A percentile compares a stretch with the other conserved stretches of the same genome.
phyloP scores from a whole-genome alignment of 768 basidiomycete species.

The Glaciozyma martinii region DNA sequence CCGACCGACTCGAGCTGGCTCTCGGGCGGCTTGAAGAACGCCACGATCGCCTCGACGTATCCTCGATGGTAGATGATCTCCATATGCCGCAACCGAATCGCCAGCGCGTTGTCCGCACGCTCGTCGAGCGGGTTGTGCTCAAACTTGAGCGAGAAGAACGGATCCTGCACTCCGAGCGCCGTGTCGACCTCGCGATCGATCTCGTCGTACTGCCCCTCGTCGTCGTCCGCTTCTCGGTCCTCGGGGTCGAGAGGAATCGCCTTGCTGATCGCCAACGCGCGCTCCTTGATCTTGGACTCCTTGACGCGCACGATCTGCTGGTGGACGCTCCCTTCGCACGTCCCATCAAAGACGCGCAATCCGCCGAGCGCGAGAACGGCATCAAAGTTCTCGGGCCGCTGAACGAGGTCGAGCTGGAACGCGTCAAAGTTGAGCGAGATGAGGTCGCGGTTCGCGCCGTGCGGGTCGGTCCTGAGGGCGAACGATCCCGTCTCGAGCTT shows the following conservation, averaged over 20 bases:
- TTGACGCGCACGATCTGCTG: constrained; percentile 85
- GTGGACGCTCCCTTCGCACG: constrained; percentile 65
- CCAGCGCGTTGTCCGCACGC: constrained; percentile 80
- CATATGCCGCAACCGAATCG: constrained; percentile 64
- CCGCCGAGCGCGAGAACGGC: constrained; percentile 73
- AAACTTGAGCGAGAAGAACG: constrained; percentile 82
- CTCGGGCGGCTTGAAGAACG: constrained; percentile 85
- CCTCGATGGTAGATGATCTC: constrained; percentile 93
- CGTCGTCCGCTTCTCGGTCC: constrained; percentile 26
- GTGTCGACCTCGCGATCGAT: constrained; percentile 1
- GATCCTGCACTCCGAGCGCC: constrained; percentile 33
- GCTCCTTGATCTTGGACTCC: constrained; percentile 40
- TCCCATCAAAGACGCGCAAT: constrained; percentile 85
- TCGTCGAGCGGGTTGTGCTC: constrained; percentile 87
- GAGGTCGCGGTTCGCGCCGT: constrained; percentile 55
- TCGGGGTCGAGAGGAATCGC: constrained; percentile 21
- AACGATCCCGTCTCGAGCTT: constrained; percentile 83
- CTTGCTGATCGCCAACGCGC: constrained; percentile 26
- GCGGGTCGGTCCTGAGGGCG: constrained; percentile 63
- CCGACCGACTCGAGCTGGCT: constrained; percentile 93
- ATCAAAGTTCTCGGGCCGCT: constrained; percentile 80
- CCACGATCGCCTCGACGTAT: constrained; percentile 82
- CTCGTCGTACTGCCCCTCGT: constrained; percentile 37
- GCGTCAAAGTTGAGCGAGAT: constrained; percentile 78
- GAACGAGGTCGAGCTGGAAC: constrained; percentile 72